Conservation (phyloP, 2,329 filamentous ascomycete species). For the Sclerotinia borealis region DNA sequence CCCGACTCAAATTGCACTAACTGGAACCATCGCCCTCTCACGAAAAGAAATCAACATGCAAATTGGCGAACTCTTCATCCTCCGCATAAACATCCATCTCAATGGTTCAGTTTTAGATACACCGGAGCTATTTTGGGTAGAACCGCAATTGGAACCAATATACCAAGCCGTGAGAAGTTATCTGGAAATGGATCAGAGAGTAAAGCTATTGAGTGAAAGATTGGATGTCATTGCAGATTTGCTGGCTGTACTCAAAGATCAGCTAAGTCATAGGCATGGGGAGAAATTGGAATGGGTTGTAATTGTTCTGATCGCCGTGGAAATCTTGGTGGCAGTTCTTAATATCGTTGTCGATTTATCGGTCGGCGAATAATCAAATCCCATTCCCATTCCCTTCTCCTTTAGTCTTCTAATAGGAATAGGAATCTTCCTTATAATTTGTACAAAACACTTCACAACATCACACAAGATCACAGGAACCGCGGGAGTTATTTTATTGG, state of each 20-base stretch:
- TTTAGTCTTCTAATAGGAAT: neutral
- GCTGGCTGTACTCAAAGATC: slow-evolving; percentile 88
- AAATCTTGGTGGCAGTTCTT: slow-evolving; percentile 85
- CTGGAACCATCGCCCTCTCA: slow-evolving; percentile 84
- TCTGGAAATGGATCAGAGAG: slow-evolving; percentile 95
- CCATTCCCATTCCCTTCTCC: neutral
- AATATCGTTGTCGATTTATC: slow-evolving; percentile 96
- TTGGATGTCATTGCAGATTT: slow-evolving; percentile 91
- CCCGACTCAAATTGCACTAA: slow-evolving; percentile 84
- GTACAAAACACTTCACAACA: no score
- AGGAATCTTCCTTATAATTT: neutral
- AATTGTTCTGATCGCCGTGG: slow-evolving; percentile 90
- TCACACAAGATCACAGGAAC: neutral
- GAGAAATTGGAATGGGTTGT: slow-evolving; percentile 90
- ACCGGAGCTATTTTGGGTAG: slow-evolving; percentile 96
- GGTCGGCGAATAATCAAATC: slow-evolving; percentile 42
- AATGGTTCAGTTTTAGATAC: slow-evolving; percentile 96
- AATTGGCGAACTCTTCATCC: slow-evolving; percentile 95
- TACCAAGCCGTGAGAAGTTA: slow-evolving; percentile 95
- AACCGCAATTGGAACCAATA: slow-evolving; percentile 91
- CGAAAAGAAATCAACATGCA: slow-evolving; percentile 97
- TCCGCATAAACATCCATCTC: slow-evolving; percentile 95
- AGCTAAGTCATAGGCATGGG: slow-evolving; percentile 87
- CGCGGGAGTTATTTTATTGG: no score
- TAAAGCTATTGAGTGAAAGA: slow-evolving; percentile 80